Evolutionary conservation across 1,139 yeast genomes (phyloP).

Genomic region (Taphrina deformans): DNA sequence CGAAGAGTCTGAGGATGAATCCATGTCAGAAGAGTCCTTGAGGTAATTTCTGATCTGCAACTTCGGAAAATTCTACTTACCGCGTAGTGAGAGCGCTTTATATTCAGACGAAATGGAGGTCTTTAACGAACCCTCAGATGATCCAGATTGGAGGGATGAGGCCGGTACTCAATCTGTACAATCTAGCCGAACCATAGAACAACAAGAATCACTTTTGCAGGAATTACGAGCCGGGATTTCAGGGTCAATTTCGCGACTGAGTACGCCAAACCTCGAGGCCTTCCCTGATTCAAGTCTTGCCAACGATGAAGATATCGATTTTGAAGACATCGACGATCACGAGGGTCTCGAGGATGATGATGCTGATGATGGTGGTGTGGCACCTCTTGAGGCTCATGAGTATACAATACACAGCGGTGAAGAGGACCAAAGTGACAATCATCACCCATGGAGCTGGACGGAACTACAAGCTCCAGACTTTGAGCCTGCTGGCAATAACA

Average conservation of each 20-base stretch:
- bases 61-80: not conserved
- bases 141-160: slow-evolving; percentile 27
- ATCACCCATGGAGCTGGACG: slow-evolving; percentile 38
- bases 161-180: not conserved
- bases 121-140: slow-evolving; percentile 12
- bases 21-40: slow-evolving; percentile 15
- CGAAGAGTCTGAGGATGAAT: slow-evolving; percentile 37
- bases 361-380: slow-evolving; percentile 31
- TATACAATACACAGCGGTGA: slow-evolving; percentile 39
- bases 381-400: slow-evolving; percentile 26
- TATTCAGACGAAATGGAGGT: slow-evolving; percentile 25
- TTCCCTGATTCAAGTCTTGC: not conserved
- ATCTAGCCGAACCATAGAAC: not conserved
- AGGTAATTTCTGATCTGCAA: not conserved
- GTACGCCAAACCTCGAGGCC: not conserved
- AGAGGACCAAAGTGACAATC: slow-evolving; percentile 38
- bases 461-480: slow-evolving; percentile 35
- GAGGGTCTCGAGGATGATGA: slow-evolving; percentile 37
- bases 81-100: slow-evolving; percentile 2
- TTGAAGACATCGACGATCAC: slow-evolving; percentile 44
- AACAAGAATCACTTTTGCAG: not conserved
- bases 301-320: not conserved
- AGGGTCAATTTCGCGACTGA: not conserved
- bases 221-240: not conserved
- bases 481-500: slow-evolving; percentile 19